Conservation (phyloP, 805 yeast species). For the Schwanniomyces vanrijiae region DNA sequence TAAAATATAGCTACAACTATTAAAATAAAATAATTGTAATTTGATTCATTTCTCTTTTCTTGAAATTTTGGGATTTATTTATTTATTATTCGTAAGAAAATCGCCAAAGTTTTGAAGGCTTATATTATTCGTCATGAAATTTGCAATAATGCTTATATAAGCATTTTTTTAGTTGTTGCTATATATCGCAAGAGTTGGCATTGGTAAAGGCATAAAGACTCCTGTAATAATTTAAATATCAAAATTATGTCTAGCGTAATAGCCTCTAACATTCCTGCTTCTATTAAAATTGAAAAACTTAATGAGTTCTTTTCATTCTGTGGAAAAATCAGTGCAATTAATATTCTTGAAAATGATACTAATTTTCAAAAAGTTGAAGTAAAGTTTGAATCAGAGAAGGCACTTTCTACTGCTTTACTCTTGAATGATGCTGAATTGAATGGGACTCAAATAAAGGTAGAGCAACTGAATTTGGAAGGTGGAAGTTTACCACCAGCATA, state of each 20-base stretch:
- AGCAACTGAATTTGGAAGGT: conserved; percentile 13
- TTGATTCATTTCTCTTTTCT: no score
- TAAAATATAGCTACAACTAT: no score
- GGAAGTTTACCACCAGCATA: conserved; percentile 9
- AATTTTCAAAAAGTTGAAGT: conserved; percentile 46
- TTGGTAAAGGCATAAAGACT: no score
- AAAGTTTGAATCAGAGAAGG: conserved; percentile 55
- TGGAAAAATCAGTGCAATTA: conserved; percentile 48
- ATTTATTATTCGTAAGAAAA: no score
- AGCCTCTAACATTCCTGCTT: conserved; percentile 56
- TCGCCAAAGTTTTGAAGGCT: neutral
- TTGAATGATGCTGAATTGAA: conserved; percentile 75
- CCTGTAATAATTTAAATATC: no score
- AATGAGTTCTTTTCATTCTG: conserved; percentile 74
- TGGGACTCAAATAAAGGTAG: conserved; percentile 53
- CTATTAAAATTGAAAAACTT: conserved; percentile 51
- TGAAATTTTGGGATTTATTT: no score
- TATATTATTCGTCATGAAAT: neutral
- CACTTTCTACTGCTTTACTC: conserved; percentile 68
- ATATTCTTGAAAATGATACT: conserved; percentile 26
- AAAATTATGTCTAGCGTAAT: conserved; percentile 42
- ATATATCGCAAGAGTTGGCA: no score
- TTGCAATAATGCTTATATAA: neutral
- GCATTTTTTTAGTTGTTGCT: neutral
- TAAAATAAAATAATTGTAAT: no score